Evolutionary conservation across 1,284 basidiomycete species (phyloP), one percentile per base, ranked within the genome.

Genomic region (Hypsizygus ulmarius): DNA sequence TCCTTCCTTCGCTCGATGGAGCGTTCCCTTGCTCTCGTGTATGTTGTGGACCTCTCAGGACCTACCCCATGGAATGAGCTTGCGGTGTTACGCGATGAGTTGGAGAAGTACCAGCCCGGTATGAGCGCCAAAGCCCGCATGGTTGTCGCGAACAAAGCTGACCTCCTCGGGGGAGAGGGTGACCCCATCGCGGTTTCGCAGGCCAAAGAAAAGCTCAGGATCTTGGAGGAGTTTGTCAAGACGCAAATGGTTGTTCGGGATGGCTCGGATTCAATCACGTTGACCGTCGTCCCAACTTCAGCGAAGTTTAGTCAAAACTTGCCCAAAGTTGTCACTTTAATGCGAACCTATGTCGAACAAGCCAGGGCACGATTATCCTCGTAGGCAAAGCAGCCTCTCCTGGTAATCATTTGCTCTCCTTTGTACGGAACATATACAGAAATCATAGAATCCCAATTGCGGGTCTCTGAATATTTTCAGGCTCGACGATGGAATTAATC

Each of bases 111-210:
- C 67, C 81, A 90, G 61, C 69, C 77, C 1, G 91, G 90, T 1
- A 81, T 97, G 70, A 87, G 86, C 53, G 62, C 67, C 14, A 86
- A 88, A 55, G 90, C 81, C 8, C 77, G 85, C 19, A 73, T 96
- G 60, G 86, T 99, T 19, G 75, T 98, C 16, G 90, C 93, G 14
- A 99, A 98, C 75, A 98, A 99, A 69, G 94, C 93, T 0, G 96
- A 99, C 67, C 64, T 90, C 36, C 76, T 94, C 12, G 82, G 69
- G 10, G 70, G 64, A 2, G 71, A 73, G 35, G 77, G 71, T 18
- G 68, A 76, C 44, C 55, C 62, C 9, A 56, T 47, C 8, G 73
- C 74, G 3, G 74, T 82, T 1, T 68, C 73, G 38, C 74, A 75
- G 39, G 87, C 86, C 1, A 74, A 72, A 49, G 72, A 66, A 21